A percentile compares a stretch with the other conserved stretches of the same genome.
Evolutionary conservation across 495 filamentous ascomycete genomes (phyloP).

Genomic region (Hapsidospora chrysogenum): DNA sequence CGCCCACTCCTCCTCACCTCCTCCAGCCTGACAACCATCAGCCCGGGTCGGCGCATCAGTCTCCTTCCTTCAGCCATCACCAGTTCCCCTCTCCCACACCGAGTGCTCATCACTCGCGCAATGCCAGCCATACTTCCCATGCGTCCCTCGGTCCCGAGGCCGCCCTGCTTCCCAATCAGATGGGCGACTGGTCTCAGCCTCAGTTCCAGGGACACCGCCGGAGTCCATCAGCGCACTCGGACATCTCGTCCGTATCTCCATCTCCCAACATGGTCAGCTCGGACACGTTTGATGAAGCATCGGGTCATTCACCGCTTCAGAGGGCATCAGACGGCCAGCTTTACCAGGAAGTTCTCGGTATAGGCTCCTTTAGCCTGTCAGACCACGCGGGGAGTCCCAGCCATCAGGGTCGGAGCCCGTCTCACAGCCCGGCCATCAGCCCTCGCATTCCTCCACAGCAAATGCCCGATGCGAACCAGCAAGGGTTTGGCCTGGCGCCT

Average conservation of each 20-base stretch:
- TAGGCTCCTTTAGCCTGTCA: constrained; percentile 68
- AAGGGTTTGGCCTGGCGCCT: constrained; percentile 31
- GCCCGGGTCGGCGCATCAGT: constrained; percentile 38
- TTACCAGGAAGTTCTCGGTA: constrained; percentile 61
- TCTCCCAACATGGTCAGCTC: constrained; percentile 68
- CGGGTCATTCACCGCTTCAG: constrained; percentile 66
- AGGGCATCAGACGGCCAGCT: constrained; percentile 52
- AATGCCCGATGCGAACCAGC: constrained; percentile 31
- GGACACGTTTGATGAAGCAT: constrained; percentile 66
- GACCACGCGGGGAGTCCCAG: constrained; percentile 44
- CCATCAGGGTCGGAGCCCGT: constrained; percentile 50
- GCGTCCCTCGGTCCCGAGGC: constrained; percentile 67
- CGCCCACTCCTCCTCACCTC: constrained; percentile 53
- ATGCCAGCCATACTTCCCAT: constrained; percentile 33
- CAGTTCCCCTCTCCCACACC: constrained; percentile 34
- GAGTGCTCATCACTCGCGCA: constrained; percentile 43
- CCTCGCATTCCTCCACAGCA: constrained; percentile 69
- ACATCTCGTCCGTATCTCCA: constrained; percentile 59
- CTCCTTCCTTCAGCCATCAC: constrained; percentile 39
- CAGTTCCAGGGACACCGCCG: constrained; percentile 67
- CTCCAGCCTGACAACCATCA: constrained; percentile 42
- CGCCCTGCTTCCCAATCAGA: constrained; percentile 47
- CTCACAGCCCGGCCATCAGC: constrained; percentile 71
- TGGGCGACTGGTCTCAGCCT: constrained; percentile 50
- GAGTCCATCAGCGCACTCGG: constrained; percentile 80